Evolutionary conservation across 768 basidiomycete genomes (phyloP).

Genomic region (Lactarius deliciosus): DNA sequence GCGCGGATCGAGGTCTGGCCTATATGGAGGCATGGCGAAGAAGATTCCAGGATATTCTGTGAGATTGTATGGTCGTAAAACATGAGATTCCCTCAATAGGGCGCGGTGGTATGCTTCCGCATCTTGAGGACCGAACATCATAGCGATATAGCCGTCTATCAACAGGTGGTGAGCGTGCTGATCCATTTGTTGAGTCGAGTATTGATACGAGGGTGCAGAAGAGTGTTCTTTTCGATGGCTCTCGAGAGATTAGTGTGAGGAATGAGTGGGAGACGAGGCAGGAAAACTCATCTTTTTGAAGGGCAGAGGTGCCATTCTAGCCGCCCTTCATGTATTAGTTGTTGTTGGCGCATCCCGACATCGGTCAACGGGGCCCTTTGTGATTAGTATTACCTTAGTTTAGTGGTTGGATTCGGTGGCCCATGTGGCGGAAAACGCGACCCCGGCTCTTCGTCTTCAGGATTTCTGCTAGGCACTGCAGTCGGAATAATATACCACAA

Average conservation of each 20-base stretch:
- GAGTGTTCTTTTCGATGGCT: background rate
- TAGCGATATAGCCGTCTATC: conserved; percentile 18
- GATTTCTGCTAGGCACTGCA: background rate
- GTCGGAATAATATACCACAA: background rate
- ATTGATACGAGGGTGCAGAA: background rate
- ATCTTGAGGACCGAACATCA: background rate
- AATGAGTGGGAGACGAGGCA: background rate
- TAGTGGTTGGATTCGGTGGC: conserved; percentile 7
- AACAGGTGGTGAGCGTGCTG: background rate
- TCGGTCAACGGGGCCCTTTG: background rate
- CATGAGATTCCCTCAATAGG: background rate
- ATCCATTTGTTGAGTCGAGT: background rate
- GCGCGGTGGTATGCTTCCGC: background rate
- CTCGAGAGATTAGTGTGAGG: background rate
- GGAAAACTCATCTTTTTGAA: conserved; percentile 1
- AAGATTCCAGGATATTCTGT: background rate
- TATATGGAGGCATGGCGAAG: background rate
- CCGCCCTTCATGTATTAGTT: background rate
- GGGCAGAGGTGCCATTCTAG: background rate
- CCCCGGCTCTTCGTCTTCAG: background rate
- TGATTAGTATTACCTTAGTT: background rate
- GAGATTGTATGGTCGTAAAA: background rate
- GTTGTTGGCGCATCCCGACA: background rate
- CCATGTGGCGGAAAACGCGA: background rate
- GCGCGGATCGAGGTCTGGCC: background rate